Base-by-base conservation (phyloP, 345 rosid genomes). In the Gossypium thurberi region DNA sequence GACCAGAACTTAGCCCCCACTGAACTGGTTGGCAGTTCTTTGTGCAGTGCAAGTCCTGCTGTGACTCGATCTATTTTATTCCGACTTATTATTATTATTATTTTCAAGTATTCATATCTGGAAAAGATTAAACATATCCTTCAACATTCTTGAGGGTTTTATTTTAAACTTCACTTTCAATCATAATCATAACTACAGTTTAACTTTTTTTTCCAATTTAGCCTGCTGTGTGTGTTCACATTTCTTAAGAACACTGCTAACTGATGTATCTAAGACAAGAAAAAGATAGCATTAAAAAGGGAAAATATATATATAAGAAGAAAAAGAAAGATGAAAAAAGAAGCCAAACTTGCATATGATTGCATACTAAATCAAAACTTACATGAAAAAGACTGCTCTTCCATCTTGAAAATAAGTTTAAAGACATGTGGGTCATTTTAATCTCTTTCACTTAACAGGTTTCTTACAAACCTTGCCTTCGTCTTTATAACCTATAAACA, bases 151-250 rank as follows among this genome's bases (percentile, higher is more conserved):
- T 33, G 40, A 33, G 40, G 40, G 40, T 48, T 59, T 72, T 58
- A 52, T 53, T 51, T 50, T 26, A 26, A 50, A 50, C 73, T 60
- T 78, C 83, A 52, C 71, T 80, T 76, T 80, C 78, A 80, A 71
- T 76, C 77, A 56, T 50, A 67, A 80, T 78, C 82, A 76, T 43
- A 51, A 28, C 70, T 20, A 28, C 70, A 69, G 75, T 18, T 18
- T 59, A 25, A 28, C 48, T 8, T 57, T 60, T 57, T 57, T 18
- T 72, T 55, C 60, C 23, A 50, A 44, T 68, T 68, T 50, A 48
- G 71, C 44, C 23, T 69, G 25, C 46, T 51, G 40, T 26, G 46
- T 10, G 20, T 51, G 47, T 51, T 69, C 58, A 25, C 59, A 51
- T 69, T 51, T 69, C 59, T 50, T 69, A 69, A 69, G 25, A 26